Base-by-base conservation (phyloP, 2,329 filamentous ascomycete species). In the Neonectria neomacrospora region DNA sequence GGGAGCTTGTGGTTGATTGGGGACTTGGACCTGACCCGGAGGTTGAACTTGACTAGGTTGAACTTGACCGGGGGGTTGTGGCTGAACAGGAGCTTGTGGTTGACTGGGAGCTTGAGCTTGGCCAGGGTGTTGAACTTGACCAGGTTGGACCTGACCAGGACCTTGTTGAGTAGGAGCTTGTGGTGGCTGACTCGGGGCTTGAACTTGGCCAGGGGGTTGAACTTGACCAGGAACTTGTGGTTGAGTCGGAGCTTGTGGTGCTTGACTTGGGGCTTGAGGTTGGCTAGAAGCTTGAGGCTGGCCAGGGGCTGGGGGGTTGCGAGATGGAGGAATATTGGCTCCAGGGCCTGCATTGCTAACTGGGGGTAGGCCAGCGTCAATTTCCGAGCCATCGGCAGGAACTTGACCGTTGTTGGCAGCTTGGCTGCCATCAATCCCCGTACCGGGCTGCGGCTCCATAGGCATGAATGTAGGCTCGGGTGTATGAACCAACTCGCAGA, bases 401-500 rank as follows among this genome's bases (percentile, higher is more conserved):
- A 20, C 37, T 10, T 41, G 20, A 22, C 9, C 23, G 8, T 45
- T 45, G 22, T 54, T 57, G 23, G 45, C 16, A 2, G n/a, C 23
- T 3, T 48, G 23, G 26, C 45, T 32, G 11, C 45, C 23, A 30
- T 30, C 45, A 20, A 9, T 12, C 5, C 26, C 54, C 14, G 57
- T 45, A 32, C 45, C 34, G 6, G 53, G 37, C 8, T 11, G 45
- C 20, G 55, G 45, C 14, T 32, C 20, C 8, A 30, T 10, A 11
- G 55, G 32, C 6, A 42, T n/a, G 11, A 30, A 42, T 41, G 30
- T 34, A 18, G 32, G 44, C 28, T 51, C 32, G 14, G 39, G 10
- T 28, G 28, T 41, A 16, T 53, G 45, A 14, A 32, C 47, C n/a
- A 34, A 51, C 41, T 64, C 67, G 41, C 74, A 77, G 45, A 74